A percentile compares a stretch with the other conserved stretches of the same genome.
Conservation (phyloP, 495 filamentous ascomycete species). For the Pyrenopolyporus hunteri region DNA sequence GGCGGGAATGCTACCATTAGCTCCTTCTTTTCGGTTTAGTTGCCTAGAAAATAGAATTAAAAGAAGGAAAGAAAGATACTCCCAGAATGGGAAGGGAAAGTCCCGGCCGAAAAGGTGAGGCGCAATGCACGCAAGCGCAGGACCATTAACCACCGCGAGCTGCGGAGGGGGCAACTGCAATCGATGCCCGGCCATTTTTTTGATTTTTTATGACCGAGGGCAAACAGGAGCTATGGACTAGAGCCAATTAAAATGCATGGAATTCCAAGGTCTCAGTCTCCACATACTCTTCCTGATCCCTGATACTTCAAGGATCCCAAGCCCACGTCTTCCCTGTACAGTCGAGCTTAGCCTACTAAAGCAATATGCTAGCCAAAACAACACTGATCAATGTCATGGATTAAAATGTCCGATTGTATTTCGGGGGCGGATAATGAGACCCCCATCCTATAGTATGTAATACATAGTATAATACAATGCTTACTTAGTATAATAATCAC, state of each 20-base stretch:
- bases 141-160: neutral
- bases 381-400: slow-evolving; percentile 10
- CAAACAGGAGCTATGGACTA: neutral
- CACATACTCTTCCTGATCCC: slow-evolving; percentile 16
- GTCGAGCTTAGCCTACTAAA: slow-evolving; percentile 19
- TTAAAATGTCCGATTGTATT: slow-evolving; percentile 36
- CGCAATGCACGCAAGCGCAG: slow-evolving; percentile 32
- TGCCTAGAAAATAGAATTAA: too few species aligned
- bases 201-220: slow-evolving; percentile 27
- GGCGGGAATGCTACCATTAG: too few species aligned
- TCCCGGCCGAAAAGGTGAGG: slow-evolving; percentile 21
- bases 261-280: slow-evolving; percentile 14
- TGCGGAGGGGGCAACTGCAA: slow-evolving; percentile 4
- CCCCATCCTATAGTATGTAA: neutral
- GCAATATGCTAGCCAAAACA: slow-evolving; percentile 10
- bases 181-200: slow-evolving; percentile 2
- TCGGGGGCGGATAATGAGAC: slow-evolving; percentile 15
- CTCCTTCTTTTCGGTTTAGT: too few species aligned
- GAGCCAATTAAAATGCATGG: slow-evolving; percentile 23
- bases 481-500: too few species aligned
- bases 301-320: slow-evolving; percentile 3
- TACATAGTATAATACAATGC: too few species aligned
- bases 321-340: too few species aligned
- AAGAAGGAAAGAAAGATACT: neutral
- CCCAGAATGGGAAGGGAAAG: slow-evolving; percentile 17